A percentile compares a stretch with the other conserved stretches of the same genome.
Conservation (phyloP, 495 filamentous ascomycete genomes). For the Jackrogersella minutella region DNA sequence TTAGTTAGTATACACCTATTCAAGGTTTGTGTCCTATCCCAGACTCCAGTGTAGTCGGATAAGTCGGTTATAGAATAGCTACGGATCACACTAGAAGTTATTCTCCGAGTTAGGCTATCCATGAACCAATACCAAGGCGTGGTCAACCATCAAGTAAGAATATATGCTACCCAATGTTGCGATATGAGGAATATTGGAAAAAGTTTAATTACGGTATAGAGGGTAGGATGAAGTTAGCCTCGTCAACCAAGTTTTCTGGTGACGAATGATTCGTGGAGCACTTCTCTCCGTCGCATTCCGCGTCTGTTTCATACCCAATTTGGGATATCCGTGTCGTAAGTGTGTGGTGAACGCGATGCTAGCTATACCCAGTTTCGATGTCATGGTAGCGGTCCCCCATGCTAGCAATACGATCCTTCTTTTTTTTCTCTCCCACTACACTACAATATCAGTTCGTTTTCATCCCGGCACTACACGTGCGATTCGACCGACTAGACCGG, state of each 20-base stretch:
- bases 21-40: background rate
- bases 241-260: slow-evolving; percentile 18
- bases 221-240: slow-evolving; percentile 11
- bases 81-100: background rate
- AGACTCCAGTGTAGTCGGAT: slow-evolving; percentile 1
- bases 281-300: slow-evolving; percentile 7
- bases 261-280: slow-evolving; percentile 6
- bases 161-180: slow-evolving; percentile 3
- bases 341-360: background rate
- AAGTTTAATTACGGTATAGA: no score
- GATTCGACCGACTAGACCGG: background rate
- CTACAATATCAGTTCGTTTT: no score
- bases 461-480: slow-evolving; percentile 5
- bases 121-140: slow-evolving; percentile 7
- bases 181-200: background rate
- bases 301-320: slow-evolving; percentile 6
- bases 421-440: no score
- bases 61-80: background rate
- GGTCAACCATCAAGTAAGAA: slow-evolving; percentile 5
- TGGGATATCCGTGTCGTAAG: slow-evolving; percentile 2
- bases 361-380: slow-evolving; percentile 25
- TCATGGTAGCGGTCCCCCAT: slow-evolving; percentile 8
- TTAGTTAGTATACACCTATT: background rate
- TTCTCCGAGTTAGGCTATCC: background rate
- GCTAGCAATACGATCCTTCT: background rate